Percentiles rank a stretch among this genome's conserved stretches.
Evolutionary conservation across 352 stramenopile genomes (phyloP).

Genomic region (Globisporangium emineosum): DNA sequence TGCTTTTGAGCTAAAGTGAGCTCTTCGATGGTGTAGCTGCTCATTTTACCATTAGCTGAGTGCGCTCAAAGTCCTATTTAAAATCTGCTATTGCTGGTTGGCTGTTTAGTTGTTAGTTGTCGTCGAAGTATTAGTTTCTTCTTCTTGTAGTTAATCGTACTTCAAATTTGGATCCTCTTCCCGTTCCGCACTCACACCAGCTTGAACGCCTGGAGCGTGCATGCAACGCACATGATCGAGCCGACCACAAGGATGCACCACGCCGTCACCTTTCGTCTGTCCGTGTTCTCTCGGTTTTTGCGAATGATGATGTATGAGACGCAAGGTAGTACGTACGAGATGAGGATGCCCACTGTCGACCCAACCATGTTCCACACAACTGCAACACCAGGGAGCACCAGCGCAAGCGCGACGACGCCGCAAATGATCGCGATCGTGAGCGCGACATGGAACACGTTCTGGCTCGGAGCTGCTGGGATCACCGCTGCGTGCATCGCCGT

Average conservation of each 20-base stretch:
- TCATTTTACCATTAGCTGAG: not conserved
- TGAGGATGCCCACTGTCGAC: conserved; percentile 79
- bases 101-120: not conserved
- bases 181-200: conserved; percentile 5
- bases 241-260: conserved; percentile 80
- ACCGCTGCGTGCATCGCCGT: conserved; percentile 2
- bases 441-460: conserved; percentile 45
- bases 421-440: conserved; percentile 70
- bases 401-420: conserved; percentile 58
- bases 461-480: conserved; percentile 10
- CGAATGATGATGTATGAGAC: conserved; percentile 85
- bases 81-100: not conserved
- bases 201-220: conserved; percentile 62
- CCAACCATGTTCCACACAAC: conserved; percentile 90
- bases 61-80: not conserved
- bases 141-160: not conserved
- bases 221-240: conserved; percentile 65
- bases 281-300: conserved; percentile 57
- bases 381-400: conserved; percentile 70
- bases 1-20: too few species aligned
- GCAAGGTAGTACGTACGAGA: conserved; percentile 88
- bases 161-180: not conserved
- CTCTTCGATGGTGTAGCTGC: too few species aligned
- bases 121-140: not conserved
- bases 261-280: conserved; percentile 64